Base-by-base conservation (phyloP, 2,329 filamentous ascomycete genomes). In the Capronia epimyces region DNA sequence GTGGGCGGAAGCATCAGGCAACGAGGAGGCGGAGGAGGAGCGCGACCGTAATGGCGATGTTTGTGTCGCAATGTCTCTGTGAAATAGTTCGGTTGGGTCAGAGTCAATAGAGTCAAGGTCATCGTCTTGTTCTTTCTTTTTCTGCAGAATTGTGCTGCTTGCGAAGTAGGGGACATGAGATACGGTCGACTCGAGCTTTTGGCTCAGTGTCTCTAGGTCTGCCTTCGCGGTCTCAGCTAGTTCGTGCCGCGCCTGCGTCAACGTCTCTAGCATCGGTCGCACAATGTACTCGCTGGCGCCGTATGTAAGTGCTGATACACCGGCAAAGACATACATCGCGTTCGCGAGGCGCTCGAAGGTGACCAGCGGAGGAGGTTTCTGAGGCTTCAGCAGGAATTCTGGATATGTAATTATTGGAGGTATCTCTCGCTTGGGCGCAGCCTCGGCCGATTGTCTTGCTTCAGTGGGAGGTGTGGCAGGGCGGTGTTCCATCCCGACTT, bases 391-490 rank as follows among this genome's bases (percentile, higher is more conserved):
- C 34, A 84, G 74, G 60, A 83, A 84, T 64, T 84, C 81, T 3
- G 81, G 81, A 61, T 84, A 84, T 40, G 81, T 83, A 56, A 84
- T 81, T 51, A 84, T 82, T 3, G 81, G 81, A 15, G 80, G 76
- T 20, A 76, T 65, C 31, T 77, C 74, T 61, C 69, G 69, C 47
- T 65, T 55, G 7, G 62, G 43, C 10, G 59, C 25, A 27, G 56
- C 45, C 43, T 57, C 49, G 1, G 45, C 8, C 3, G 41, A n/a
- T 8, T 36, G 44, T 47, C 48, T 55, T 56, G 37, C 25, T 50
- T 25, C 42, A 48, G 53, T 25, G 16, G 49, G 16, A 10, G 57
- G n/a, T 15, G 15, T 18, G 24, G 27, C 3, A 32, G 29, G 25
- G 25, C 25, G 25, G 25, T 5, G 13, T 43, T 22, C 10, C n/a